Base-by-base conservation (phyloP, 75 land plant genomes). In the Chamaecyparis obtusa region DNA sequence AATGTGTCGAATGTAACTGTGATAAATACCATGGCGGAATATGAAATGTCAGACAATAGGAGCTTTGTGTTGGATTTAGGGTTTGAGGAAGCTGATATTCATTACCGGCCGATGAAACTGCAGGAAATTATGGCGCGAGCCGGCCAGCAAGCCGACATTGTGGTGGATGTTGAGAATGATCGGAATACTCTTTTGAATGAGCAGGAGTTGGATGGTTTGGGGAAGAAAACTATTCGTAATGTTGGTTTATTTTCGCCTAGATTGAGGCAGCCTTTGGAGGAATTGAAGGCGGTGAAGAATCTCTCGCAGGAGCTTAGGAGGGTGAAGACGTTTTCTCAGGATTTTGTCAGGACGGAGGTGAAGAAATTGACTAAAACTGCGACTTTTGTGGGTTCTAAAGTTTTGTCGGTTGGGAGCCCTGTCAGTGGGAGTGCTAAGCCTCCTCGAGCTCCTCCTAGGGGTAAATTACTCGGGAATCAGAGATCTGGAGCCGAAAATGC, bases 351-450 rank as follows among this genome's bases (percentile, higher is more conserved):
- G 54, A 27, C 43, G 10, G 85, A 83, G 19, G 21, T 30, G 60
- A 85, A 91, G 17, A 84, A 85, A 83, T 75, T 95, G 10, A 85
- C 90, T 4, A 46, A 14, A 33, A 83, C 46, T 13, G 80, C 87
- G 27, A 41, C 39, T 27, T 27, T 27, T 5, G 46, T 46, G 14
- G 21, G 48, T 30, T 37, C 83, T 16, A 93, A 75, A 85, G 43
- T 74, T n/a, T 88, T 48, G 87, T 87, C 85, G 75, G 93, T 75
- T 85, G 85, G 88, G 86, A 86, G 75, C 91, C 94, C 49, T 88
- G 88, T 17, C 90, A 48, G 69, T 90, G 39, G 96, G 94, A 35
- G 86, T 93, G 37, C 85, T 87, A 46, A 94, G 96, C 11, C 88
- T 96, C 60, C 83, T 87, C 49, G 90, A 91, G 86, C 89, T 93